Conservation (phyloP, 2,329 filamentous ascomycete species). For the Ophiocordyceps camponoti-leonardi region DNA sequence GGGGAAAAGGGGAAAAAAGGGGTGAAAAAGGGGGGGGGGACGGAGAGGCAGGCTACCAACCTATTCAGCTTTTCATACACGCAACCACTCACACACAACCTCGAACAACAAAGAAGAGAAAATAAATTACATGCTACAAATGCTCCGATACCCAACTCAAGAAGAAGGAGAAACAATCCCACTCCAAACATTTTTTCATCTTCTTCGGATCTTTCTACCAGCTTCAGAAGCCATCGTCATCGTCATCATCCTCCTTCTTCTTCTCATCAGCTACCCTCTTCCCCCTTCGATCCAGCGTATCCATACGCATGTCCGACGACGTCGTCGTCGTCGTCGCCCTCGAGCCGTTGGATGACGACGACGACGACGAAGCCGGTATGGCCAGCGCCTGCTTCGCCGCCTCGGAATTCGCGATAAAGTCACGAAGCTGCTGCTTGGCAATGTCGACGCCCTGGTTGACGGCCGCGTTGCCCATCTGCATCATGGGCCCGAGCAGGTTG, state of each 20-base stretch:
- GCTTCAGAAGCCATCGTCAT: slow-evolving; percentile 22
- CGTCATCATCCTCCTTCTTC: slow-evolving; percentile 47
- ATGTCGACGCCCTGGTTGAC: slow-evolving; percentile 75
- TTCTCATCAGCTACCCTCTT: slow-evolving; percentile 23
- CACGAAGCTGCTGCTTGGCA: slow-evolving; percentile 75
- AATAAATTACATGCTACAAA: background rate
- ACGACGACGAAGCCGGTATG: slow-evolving; percentile 33
- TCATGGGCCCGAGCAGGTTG: slow-evolving; percentile 89
- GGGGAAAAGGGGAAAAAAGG: no score
- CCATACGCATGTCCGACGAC: slow-evolving; percentile 32
- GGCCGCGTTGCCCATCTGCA: slow-evolving; percentile 87
- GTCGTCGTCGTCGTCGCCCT: slow-evolving; percentile 2
- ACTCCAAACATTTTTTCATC: background rate
- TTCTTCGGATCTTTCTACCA: no score
- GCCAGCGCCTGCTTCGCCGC: slow-evolving; percentile 68
- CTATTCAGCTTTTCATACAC: no score
- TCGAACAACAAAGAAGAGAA: no score
- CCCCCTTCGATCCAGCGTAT: slow-evolving; percentile 42
- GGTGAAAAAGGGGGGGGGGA: no score
- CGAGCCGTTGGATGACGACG: slow-evolving; percentile 13
- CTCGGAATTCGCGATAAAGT: slow-evolving; percentile 80
- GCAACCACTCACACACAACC: no score
- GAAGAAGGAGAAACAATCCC: background rate
- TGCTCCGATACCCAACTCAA: background rate
- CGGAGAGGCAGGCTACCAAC: no score